phyloP scores from a whole-genome alignment of 2,329 filamentous ascomycete species.

The Ophioceras dolichostomum region DNA sequence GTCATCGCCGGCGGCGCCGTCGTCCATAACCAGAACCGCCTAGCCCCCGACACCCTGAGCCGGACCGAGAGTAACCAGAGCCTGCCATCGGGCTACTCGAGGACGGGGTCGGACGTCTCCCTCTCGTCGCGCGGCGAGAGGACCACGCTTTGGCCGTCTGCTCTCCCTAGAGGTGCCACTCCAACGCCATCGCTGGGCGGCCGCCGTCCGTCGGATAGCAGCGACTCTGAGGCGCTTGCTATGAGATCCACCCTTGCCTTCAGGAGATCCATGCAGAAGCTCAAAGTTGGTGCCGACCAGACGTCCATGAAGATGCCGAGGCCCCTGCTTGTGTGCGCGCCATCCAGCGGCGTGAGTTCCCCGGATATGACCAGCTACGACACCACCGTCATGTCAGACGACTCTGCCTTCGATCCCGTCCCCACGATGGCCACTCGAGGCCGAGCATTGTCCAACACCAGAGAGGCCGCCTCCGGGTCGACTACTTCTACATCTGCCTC shows the following conservation, averaged over 20 bases:
- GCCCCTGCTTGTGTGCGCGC: slow-evolving; percentile 33
- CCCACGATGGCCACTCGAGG: too few relatives aligned
- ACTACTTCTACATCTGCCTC: too few relatives aligned
- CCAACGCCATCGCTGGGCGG: slow-evolving; percentile 11
- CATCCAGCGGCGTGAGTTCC: slow-evolving; percentile 21
- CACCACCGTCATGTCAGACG: slow-evolving; percentile 44
- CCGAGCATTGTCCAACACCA: too few relatives aligned
- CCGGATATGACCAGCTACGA: slow-evolving; percentile 45
- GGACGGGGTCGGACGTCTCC: slow-evolving; percentile 26
- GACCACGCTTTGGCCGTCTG: slow-evolving; percentile 40
- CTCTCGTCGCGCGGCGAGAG: slow-evolving; percentile 24
- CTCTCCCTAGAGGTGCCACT: slow-evolving; percentile 26
- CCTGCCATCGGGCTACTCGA: slow-evolving; percentile 21
- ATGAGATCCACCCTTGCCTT: slow-evolving; percentile 41
- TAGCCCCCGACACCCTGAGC: slow-evolving; percentile 31
- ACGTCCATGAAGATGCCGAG: slow-evolving; percentile 33
- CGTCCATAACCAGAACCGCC: slow-evolving; percentile 45
- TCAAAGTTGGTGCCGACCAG: slow-evolving; percentile 17
- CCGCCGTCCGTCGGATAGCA: slow-evolving; percentile 41
- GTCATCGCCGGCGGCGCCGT: slow-evolving; percentile 53
- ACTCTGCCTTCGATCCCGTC: slow-evolving; percentile 35
- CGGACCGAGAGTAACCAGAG: slow-evolving; percentile 40
- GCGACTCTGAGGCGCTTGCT: slow-evolving; percentile 34
- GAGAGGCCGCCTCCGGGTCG: too few relatives aligned
- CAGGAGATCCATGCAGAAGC: slow-evolving; percentile 37